phyloP scores from a whole-genome alignment of 1,139 yeast species.

The Candida tropicalis region DNA sequence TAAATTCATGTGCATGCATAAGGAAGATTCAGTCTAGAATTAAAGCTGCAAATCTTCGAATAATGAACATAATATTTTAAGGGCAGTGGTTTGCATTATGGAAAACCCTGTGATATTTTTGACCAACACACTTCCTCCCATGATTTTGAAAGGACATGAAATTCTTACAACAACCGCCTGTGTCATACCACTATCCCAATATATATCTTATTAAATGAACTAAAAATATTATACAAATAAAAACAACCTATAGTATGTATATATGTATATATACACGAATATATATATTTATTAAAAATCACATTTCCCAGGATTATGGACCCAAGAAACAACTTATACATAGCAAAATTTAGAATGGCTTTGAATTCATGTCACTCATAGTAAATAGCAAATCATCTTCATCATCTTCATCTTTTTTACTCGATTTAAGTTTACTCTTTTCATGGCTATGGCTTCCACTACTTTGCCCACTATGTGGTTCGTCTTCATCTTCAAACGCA shows the following conservation, averaged over 20 bases:
- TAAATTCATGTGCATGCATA: not conserved
- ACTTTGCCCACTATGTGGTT: slow-evolving; percentile 26
- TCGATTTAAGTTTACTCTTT: not conserved
- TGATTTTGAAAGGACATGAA: not conserved
- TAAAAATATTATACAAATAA: not conserved
- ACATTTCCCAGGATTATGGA: too few species aligned
- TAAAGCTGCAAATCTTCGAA: too few species aligned
- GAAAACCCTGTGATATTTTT: too few species aligned
- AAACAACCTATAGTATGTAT: slow-evolving; percentile 2
- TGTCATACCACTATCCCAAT: too few species aligned
- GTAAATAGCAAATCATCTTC: slow-evolving; percentile 85
- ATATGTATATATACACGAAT: not conserved
- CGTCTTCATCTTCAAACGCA: slow-evolving; percentile 58
- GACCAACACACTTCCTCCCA: too few species aligned
- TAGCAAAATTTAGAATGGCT: slow-evolving; percentile 18
- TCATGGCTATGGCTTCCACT: slow-evolving; percentile 6
- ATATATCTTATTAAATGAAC: too few species aligned
- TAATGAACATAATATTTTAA: too few species aligned
- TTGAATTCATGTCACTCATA: slow-evolving; percentile 83
- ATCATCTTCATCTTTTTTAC: slow-evolving; percentile 48
- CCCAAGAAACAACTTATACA: too few species aligned
- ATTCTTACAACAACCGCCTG: too few species aligned
- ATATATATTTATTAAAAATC: too few species aligned
- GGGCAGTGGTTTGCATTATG: too few species aligned
- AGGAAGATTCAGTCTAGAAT: not conserved